These are phyloP conservation scores for Claviceps pusilla DNA, from an alignment of 2,329 filamentous ascomycete species.

Conservation along the genomic window DNA sequence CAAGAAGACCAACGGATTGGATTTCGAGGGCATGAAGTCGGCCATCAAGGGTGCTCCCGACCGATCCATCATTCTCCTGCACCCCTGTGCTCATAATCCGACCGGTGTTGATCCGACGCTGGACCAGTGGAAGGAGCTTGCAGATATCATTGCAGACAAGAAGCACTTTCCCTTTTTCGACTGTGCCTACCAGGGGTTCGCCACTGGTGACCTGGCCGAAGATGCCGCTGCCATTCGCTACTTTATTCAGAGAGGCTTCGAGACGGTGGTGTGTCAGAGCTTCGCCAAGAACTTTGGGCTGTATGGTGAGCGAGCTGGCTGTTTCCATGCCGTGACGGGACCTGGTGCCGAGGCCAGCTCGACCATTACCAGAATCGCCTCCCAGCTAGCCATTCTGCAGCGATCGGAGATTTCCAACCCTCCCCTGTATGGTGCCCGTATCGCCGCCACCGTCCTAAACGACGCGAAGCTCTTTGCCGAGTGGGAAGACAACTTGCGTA, in stretches of 20 bases:
- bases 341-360: conserved; percentile 52
- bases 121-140: conserved; percentile 89
- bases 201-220: conserved; percentile 69
- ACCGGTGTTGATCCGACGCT: conserved; percentile 90
- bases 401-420: conserved; percentile 96
- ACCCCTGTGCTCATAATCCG: conserved; percentile 95
- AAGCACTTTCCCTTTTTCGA: conserved; percentile 97
- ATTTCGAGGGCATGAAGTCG: conserved; percentile 76
- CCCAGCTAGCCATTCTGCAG: conserved; percentile 85
- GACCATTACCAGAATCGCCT: conserved; percentile 52
- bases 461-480: conserved; percentile 66
- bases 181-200: conserved; percentile 94
- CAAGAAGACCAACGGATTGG: conserved; percentile 73
- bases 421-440: conserved; percentile 82
- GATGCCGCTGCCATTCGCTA: conserved; percentile 89
- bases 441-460: conserved; percentile 74
- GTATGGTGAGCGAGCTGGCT: conserved; percentile 90
- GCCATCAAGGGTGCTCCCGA: conserved; percentile 57
- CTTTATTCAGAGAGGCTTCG: conserved; percentile 84
- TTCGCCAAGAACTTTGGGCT: conserved; percentile 98
- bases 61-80: conserved; percentile 74
- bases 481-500: conserved; percentile 83
- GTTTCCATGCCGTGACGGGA: conserved; percentile 82
- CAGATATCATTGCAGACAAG: conserved; percentile 57
- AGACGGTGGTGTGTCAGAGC: conserved; percentile 75